Evolutionary conservation across 228 moss, liverwort and hornwort genomes (phyloP).

Genomic region (Sphagnum fallax): DNA sequence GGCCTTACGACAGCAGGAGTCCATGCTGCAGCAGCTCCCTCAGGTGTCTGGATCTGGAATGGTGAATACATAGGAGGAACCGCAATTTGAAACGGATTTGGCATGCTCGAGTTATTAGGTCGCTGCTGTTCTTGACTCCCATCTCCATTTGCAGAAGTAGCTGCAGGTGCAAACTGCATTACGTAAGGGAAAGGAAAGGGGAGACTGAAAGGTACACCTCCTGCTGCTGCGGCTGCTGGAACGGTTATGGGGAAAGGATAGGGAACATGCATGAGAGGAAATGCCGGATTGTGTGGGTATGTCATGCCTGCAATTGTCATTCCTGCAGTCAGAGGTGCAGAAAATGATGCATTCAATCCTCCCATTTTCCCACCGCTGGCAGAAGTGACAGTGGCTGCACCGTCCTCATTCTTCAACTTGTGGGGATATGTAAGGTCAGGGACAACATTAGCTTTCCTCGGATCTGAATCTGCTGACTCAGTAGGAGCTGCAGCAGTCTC

Average conservation of each 20-base stretch:
- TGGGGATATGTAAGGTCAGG: slow-evolving; percentile 22
- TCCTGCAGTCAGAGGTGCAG: too few species aligned
- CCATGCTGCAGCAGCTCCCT: slow-evolving; percentile 29
- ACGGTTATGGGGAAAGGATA: slow-evolving; percentile 46
- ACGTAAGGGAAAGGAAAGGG: slow-evolving; percentile 66
- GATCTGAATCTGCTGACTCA: slow-evolving; percentile 13
- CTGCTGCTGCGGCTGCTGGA: slow-evolving; percentile 28
- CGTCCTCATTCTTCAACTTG: slow-evolving; percentile 3
- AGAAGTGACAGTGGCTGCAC: slow-evolving; percentile 16
- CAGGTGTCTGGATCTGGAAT: slow-evolving; percentile 45
- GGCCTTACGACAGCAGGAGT: slow-evolving; percentile 35
- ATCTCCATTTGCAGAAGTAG: slow-evolving; percentile 15
- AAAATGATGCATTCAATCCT: too few species aligned
- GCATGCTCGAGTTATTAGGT: slow-evolving; percentile 8
- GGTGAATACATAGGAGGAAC: slow-evolving; percentile 34
- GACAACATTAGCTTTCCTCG: slow-evolving; percentile 10
- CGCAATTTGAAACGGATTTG: slow-evolving; percentile 44
- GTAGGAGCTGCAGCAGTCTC: slow-evolving; percentile 15
- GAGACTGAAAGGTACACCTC: slow-evolving; percentile 39
- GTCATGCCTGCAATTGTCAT: slow-evolving; percentile 28
- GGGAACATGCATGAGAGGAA: slow-evolving; percentile 48
- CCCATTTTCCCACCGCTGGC: slow-evolving; percentile 10
- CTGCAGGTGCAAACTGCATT: slow-evolving; percentile 55
- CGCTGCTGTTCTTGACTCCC: slow-evolving; percentile 28
- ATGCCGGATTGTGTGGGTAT: slow-evolving; percentile 27